Evolutionary conservation across 2,329 filamentous ascomycete genomes (phyloP), one percentile per base, ranked within the genome.

Genomic region (Sodiomyces alkalinus): DNA sequence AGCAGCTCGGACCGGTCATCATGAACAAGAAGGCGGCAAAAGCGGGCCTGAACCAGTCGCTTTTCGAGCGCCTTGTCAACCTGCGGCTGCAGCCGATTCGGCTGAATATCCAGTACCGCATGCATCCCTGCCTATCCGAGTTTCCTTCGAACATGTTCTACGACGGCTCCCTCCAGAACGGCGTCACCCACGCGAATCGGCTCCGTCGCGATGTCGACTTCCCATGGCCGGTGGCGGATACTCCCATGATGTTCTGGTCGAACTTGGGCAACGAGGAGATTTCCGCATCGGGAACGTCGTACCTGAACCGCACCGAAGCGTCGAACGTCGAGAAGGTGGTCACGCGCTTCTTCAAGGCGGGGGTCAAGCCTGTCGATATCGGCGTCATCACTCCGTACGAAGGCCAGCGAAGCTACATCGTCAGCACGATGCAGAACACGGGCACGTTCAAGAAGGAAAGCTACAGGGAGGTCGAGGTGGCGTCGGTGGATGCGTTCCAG

Each of bases 11-110:
- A 1, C 90, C 90, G 2, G 90, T 98, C 44, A 96, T 98, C 49
- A 98, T 98, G 87, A 98, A 98, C 67, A 98, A 98, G 68, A 96
- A 96, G 57, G 90, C 90, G 10, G 90, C 90, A 36, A 96, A 96
- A 56, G 90, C 90, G 31, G 90, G 90, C 35, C 65, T 98, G 11
- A 94, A 96, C 55, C 90, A 96, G 53, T 96, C 87, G n/a, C 65
- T 98, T 7, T 98, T 98, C 46, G 90, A 98, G 58, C 83, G 90
- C 44, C 67, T 98, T 28, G 86, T 96, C 42, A 83, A 87, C 44
- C 68, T 96, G n/a, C 79, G 80, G 24, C 79, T 85, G 43, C 75
- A 79, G 21, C 90, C 90, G 6, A 94, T 94, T 41, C 80, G 87
- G 29, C 68, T 98, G 30, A 92, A 93, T 43, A 86, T 93, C 20